A percentile compares a stretch with the other conserved stretches of the same genome.
Conservation (phyloP, 2,329 filamentous ascomycete genomes). For the Mycogone perniciosa region DNA sequence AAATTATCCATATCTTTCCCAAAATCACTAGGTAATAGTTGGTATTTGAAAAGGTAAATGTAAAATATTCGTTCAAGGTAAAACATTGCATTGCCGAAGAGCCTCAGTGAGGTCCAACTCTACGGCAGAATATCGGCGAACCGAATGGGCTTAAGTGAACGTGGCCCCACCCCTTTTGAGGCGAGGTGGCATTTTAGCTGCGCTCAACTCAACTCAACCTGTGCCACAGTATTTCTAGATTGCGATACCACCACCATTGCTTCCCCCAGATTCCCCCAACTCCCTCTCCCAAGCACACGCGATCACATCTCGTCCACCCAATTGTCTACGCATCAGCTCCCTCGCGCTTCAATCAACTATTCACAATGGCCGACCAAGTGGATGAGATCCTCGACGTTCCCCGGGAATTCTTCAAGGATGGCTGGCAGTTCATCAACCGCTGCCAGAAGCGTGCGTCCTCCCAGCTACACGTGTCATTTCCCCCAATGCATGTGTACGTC, state of each 20-base stretch:
- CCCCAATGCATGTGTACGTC: neutral
- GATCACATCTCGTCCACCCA: neutral
- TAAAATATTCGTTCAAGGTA: too few species aligned
- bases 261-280: neutral
- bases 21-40: too few species aligned
- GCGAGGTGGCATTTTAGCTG: conserved; percentile 13
- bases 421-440: conserved; percentile 55
- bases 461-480: neutral
- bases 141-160: neutral
- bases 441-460: conserved; percentile 53
- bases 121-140: conserved; percentile 7
- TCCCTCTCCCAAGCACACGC: neutral
- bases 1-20: too few species aligned
- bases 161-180: conserved; percentile 8
- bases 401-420: conserved; percentile 56
- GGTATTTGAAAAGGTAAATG: too few species aligned
- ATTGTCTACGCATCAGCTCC: neutral
- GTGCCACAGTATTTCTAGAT: neutral
- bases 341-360: neutral
- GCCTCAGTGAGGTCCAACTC: neutral
- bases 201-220: conserved; percentile 1
- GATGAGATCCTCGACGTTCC: conserved; percentile 66
- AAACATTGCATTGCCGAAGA: neutral
- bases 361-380: conserved; percentile 58
- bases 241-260: conserved; percentile 5